Evolutionary conservation across 345 rosid species (phyloP), one percentile per base, ranked within the genome.

Genomic region (Pseudoturritis turrita): DNA sequence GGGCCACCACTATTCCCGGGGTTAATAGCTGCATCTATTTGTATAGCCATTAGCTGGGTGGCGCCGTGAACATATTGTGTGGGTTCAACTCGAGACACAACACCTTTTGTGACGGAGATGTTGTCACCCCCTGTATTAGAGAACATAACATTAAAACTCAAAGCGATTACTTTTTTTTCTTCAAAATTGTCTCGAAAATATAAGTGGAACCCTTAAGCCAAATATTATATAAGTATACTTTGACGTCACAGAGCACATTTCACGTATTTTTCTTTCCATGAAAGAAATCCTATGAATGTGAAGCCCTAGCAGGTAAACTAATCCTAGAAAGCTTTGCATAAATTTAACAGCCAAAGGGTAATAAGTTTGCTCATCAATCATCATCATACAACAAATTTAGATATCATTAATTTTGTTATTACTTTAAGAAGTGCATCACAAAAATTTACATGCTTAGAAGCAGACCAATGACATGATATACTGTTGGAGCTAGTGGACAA

Each of bases 1-100:
- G 97, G 98, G 4, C 96, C 96, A 56, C 98, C 94, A 66, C 97
- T 88, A 44, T 90, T 89, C 22, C 96, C 97, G 0, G 97, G 97
- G 81, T 90, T 93, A 60, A 93, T 93, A 19, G 97, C 97, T 11
- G 98, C 97, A 78, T 93, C 96, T 66, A 93, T 90, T 76, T 92
- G 96, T 81, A 92, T 90, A 35, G 96, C 98, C 96, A 90, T 84
- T 31, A 92, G 83, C 71, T 88, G 96, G 8, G 92, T 83, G 5
- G 96, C 91, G 22, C 97, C 92, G 3, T 90, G 98, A 8, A 82
- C 96, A 57, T 93, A 90, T 37, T 90, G 97, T 18, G 94, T 88
- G 3, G 90, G 97, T 75, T 93, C 96, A 77, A 93, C 97, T 71
- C 98, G 84, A 12, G 98, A 93, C 55, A 93, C 98, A 58, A 90